These are phyloP conservation scores for Tubosaeta brunneosetosa DNA, from an alignment of 768 basidiomycete species.

Conservation along the genomic window DNA sequence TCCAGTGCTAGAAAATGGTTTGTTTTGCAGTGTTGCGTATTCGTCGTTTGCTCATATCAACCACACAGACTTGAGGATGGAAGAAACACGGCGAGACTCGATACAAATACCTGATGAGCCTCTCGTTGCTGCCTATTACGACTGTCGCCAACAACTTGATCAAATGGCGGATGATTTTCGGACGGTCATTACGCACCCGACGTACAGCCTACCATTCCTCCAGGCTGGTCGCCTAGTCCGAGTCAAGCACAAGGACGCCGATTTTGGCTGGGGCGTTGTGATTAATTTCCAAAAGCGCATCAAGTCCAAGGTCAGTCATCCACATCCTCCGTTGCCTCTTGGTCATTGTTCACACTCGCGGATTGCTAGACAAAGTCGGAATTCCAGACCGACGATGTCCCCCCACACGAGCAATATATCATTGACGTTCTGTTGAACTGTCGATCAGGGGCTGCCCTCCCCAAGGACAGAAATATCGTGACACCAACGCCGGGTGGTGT, in stretches of 20 bases:
- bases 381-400: slow-evolving; percentile 61
- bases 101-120: slow-evolving; percentile 82
- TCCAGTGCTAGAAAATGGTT: slow-evolving; percentile 79
- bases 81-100: slow-evolving; percentile 60
- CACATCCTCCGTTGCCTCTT: not conserved
- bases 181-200: slow-evolving; percentile 91
- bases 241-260: slow-evolving; percentile 76
- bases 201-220: slow-evolving; percentile 91
- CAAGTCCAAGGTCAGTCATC: slow-evolving; percentile 61
- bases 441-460: slow-evolving; percentile 52
- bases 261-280: slow-evolving; percentile 97
- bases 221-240: slow-evolving; percentile 90
- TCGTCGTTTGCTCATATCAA: slow-evolving; percentile 4
- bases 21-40: slow-evolving; percentile 19
- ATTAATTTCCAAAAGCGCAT: slow-evolving; percentile 88
- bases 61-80: slow-evolving; percentile 60
- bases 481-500: slow-evolving; percentile 65
- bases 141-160: slow-evolving; percentile 88
- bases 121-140: slow-evolving; percentile 85
- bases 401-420: slow-evolving; percentile 87
- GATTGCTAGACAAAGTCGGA: slow-evolving; percentile 54
- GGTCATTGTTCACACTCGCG: not conserved
- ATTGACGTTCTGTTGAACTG: slow-evolving; percentile 89
- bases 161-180: slow-evolving; percentile 85
- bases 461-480: slow-evolving; percentile 54